Percentiles rank a stretch among this genome's conserved stretches.
Conservation (phyloP, 495 filamentous ascomycete species). For the Lichenothelia convexa region DNA sequence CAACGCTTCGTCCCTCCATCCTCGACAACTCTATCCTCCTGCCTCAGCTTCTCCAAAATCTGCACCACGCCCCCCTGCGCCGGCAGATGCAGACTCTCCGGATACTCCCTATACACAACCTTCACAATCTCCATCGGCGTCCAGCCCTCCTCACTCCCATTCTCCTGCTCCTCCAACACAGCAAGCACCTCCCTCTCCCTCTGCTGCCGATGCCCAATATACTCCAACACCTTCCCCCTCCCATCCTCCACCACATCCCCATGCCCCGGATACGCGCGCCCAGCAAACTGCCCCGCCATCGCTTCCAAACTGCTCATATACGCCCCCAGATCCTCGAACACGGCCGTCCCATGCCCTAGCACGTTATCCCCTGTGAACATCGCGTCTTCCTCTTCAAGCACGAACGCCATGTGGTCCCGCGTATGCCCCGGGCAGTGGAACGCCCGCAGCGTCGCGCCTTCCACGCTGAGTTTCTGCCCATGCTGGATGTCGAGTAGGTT, state of each 20-base stretch:
- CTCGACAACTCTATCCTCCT: slow-evolving; percentile 18
- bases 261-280: slow-evolving; percentile 77
- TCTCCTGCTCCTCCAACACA: slow-evolving; percentile 31
- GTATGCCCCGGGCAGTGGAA: slow-evolving; percentile 75
- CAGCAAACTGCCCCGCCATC: slow-evolving; percentile 46
- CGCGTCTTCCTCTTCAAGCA: slow-evolving; percentile 51
- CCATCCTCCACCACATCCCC: slow-evolving; percentile 57
- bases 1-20: slow-evolving; percentile 13
- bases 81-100: slow-evolving; percentile 53
- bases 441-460: slow-evolving; percentile 61
- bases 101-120: slow-evolving; percentile 63
- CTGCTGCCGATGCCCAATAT: slow-evolving; percentile 60
- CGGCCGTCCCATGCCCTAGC: slow-evolving; percentile 79
- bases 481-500: slow-evolving; percentile 31
- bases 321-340: slow-evolving; percentile 62
- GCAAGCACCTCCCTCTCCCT: slow-evolving; percentile 68
- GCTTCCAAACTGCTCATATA: slow-evolving; percentile 57
- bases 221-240: slow-evolving; percentile 48
- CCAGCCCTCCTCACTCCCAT: slow-evolving; percentile 30
- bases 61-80: slow-evolving; percentile 22
- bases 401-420: slow-evolving; percentile 54
- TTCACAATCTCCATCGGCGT: slow-evolving; percentile 68
- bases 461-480: slow-evolving; percentile 52
- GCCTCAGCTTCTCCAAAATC: slow-evolving; percentile 20
- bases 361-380: slow-evolving; percentile 94